phyloP scores from a whole-genome alignment of 371 early-diverging fungal genomes.

The Mucor velutinosus region DNA sequence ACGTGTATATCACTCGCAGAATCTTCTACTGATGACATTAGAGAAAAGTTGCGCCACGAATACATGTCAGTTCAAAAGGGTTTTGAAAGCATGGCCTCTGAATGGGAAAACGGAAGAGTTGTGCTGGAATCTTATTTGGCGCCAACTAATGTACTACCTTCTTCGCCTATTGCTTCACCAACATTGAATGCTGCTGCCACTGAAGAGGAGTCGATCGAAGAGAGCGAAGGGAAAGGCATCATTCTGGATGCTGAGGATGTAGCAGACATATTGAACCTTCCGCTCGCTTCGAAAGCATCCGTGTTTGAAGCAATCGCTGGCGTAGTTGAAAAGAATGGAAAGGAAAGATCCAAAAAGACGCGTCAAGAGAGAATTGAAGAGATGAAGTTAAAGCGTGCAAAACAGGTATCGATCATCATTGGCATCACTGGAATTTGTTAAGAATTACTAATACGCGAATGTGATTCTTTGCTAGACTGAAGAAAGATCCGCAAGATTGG shows the following conservation, averaged over 20 bases:
- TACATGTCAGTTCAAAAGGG: slow-evolving; percentile 45
- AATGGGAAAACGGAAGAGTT: slow-evolving; percentile 49
- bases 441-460: neutral
- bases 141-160: slow-evolving; percentile 17
- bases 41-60: slow-evolving; percentile 31
- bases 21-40: slow-evolving; percentile 10
- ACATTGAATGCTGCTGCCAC: neutral
- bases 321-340: slow-evolving; percentile 33
- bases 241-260: slow-evolving; percentile 38
- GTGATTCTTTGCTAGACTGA: slow-evolving; percentile 23
- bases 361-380: slow-evolving; percentile 64
- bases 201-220: slow-evolving; percentile 17
- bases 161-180: slow-evolving; percentile 16
- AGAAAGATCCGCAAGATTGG: slow-evolving; percentile 30
- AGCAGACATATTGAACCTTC: slow-evolving; percentile 37
- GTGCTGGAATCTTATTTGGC: slow-evolving; percentile 32
- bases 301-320: slow-evolving; percentile 51
- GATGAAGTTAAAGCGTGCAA: slow-evolving; percentile 51
- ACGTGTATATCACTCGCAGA: neutral
- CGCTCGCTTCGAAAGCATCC: slow-evolving; percentile 43
- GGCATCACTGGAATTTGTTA: neutral
- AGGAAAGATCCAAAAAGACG: slow-evolving; percentile 43
- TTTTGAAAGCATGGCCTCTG: slow-evolving; percentile 34
- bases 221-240: slow-evolving; percentile 29
- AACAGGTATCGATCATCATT: slow-evolving; percentile 39